phyloP scores from a whole-genome alignment of 306 rosid genomes.

The Alnus rubra region DNA sequence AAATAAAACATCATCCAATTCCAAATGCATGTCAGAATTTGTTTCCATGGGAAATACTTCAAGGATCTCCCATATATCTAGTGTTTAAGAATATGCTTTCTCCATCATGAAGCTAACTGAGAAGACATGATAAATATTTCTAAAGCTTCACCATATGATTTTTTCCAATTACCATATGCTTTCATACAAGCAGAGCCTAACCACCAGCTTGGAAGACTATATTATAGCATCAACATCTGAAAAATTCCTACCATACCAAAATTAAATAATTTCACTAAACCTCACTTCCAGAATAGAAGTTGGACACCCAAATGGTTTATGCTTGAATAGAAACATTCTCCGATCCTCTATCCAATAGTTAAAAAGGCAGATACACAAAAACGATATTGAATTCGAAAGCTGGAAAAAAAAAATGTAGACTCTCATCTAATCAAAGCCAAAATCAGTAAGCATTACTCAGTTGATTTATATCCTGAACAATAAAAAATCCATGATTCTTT shows the following conservation, averaged over 20 bases:
- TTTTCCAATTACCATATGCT: background rate
- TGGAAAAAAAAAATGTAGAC: background rate
- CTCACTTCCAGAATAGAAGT: constrained; percentile 2
- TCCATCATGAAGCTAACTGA: background rate
- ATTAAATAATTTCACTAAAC: background rate
- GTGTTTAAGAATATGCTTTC: background rate
- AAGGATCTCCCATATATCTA: background rate
- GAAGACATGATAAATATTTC: background rate
- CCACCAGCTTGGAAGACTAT: background rate
- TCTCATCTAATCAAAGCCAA: constrained; percentile 17
- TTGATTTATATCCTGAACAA: background rate
- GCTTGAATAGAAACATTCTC: constrained; percentile 17
- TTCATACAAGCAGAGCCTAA: background rate
- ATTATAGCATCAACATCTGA: background rate
- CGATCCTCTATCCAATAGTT: background rate
- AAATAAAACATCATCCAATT: background rate
- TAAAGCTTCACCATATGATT: background rate
- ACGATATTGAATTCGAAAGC: background rate
- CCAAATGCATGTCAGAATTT: background rate
- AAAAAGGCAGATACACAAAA: background rate
- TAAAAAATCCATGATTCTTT: background rate
- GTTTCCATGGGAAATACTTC: background rate
- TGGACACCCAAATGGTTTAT: background rate
- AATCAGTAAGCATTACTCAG: constrained; percentile 14
- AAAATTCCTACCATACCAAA: constrained; percentile 11